Evolutionary conservation across 768 basidiomycete genomes (phyloP).

Genomic region (Agaricus sinodeliciosus): DNA sequence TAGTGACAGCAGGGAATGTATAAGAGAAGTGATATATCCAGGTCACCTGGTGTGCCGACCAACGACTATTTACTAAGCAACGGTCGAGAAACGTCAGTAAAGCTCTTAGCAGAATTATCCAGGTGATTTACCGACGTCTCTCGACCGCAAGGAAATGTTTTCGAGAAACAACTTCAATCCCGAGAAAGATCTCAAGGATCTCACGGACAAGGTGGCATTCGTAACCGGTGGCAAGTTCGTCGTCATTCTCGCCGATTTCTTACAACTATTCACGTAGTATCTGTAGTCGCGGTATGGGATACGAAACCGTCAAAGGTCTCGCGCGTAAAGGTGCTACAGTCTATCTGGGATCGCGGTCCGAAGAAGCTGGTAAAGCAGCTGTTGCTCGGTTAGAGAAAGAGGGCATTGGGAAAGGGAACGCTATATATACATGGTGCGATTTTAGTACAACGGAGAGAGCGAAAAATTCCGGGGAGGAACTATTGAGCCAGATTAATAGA

Average conservation of each 20-base stretch:
- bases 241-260: background rate
- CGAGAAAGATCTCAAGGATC: slow-evolving; percentile 31
- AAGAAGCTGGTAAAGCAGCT: slow-evolving; percentile 34
- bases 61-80: too few species aligned
- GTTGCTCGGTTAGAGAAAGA: slow-evolving; percentile 35
- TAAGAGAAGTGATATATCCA: too few species aligned
- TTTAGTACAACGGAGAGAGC: slow-evolving; percentile 34
- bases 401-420: slow-evolving; percentile 32
- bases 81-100: too few species aligned
- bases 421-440: slow-evolving; percentile 41
- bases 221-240: slow-evolving; percentile 52
- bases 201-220: slow-evolving; percentile 39
- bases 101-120: too few species aligned
- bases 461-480: slow-evolving; percentile 32
- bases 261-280: background rate
- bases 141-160: background rate
- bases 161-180: slow-evolving; percentile 21
- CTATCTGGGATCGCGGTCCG: slow-evolving; percentile 43
- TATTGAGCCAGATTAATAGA: slow-evolving; percentile 36
- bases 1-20: too few species aligned
- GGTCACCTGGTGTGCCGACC: too few species aligned
- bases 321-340: slow-evolving; percentile 46
- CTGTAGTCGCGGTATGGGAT: slow-evolving; percentile 30
- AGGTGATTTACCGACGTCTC: too few species aligned
- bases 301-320: slow-evolving; percentile 40